Percentiles rank a stretch among this genome's conserved stretches.
phyloP scores from a whole-genome alignment of 495 filamentous ascomycete genomes.

The Trichocladium uniseriatum region DNA sequence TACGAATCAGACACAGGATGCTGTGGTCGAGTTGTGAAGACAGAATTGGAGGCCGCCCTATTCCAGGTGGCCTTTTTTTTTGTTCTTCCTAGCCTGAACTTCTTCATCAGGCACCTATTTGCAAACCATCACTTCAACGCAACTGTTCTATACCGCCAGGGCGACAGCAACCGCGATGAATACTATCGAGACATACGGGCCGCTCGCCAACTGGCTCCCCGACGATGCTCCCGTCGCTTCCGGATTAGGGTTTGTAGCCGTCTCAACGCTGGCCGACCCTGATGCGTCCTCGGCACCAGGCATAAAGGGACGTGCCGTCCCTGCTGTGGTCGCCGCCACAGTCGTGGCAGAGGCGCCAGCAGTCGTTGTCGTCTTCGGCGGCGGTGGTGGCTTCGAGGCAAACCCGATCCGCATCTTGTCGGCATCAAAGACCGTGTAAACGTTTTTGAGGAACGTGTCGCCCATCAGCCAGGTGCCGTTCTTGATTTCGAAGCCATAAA shows the following conservation, averaged over 20 bases:
- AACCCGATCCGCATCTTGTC: conserved; percentile 48
- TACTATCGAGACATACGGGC: conserved; percentile 9
- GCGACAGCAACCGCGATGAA: conserved; percentile 11
- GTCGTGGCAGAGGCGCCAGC: conserved; percentile 9
- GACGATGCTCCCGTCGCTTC: conserved; percentile 10
- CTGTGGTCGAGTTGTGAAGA: neutral
- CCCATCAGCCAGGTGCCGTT: conserved; percentile 60
- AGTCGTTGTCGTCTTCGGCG: conserved; percentile 11
- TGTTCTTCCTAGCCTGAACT: neutral
- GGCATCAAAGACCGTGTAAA: conserved; percentile 77
- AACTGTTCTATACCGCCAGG: conserved; percentile 10
- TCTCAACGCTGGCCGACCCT: conserved; percentile 4
- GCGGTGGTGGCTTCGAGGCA: conserved; percentile 24
- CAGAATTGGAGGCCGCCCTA: neutral
- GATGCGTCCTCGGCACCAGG: conserved; percentile 13
- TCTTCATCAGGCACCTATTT: neutral
- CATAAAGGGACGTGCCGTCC: neutral
- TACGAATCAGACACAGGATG: conserved; percentile 4
- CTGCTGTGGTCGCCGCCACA: conserved; percentile 6
- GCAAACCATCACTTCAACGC: neutral
- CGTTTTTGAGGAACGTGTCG: conserved; percentile 80
- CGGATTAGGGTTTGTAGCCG: neutral
- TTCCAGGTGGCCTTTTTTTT: neutral
- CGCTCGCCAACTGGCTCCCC: conserved; percentile 12
- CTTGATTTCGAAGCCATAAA: conserved; percentile 44